phyloP scores from a whole-genome alignment of 1,284 basidiomycete genomes.

The Trichosporon inkin region DNA sequence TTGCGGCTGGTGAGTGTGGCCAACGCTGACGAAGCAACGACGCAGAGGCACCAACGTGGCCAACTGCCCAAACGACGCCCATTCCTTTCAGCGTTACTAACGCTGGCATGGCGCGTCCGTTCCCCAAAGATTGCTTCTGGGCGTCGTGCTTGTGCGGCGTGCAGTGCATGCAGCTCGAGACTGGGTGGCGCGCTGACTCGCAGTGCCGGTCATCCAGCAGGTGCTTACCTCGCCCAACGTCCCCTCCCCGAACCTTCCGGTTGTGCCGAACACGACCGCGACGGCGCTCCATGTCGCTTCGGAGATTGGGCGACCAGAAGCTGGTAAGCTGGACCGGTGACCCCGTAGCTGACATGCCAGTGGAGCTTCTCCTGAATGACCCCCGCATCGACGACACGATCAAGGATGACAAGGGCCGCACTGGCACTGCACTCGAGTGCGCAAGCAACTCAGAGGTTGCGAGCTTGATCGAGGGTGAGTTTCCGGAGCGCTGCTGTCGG shows the following conservation, averaged over 20 bases:
- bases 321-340: slow-evolving; percentile 50
- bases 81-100: too few species aligned
- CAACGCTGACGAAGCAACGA: neutral
- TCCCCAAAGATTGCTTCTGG: slow-evolving; percentile 6
- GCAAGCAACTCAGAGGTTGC: slow-evolving; percentile 61
- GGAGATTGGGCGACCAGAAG: slow-evolving; percentile 71
- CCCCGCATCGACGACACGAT: slow-evolving; percentile 75
- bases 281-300: slow-evolving; percentile 85
- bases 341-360: slow-evolving; percentile 25
- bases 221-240: slow-evolving; percentile 71
- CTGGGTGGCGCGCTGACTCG: neutral
- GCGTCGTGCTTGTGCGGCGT: too few species aligned
- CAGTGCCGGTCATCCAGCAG: slow-evolving; percentile 61
- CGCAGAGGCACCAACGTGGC: neutral
- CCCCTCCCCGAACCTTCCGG: slow-evolving; percentile 48
- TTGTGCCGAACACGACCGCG: slow-evolving; percentile 66
- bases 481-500: neutral
- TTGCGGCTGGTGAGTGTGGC: slow-evolving; percentile 64
- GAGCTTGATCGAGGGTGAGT: slow-evolving; percentile 69
- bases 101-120: too few species aligned
- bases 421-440: slow-evolving; percentile 69
- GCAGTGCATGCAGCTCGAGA: too few species aligned
- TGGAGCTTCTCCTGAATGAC: slow-evolving; percentile 69
- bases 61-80: neutral
- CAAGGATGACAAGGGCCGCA: slow-evolving; percentile 65